Evolutionary conservation across 106 monocot species (phyloP).

Genomic region (Dendrobium chrysotoxum): DNA sequence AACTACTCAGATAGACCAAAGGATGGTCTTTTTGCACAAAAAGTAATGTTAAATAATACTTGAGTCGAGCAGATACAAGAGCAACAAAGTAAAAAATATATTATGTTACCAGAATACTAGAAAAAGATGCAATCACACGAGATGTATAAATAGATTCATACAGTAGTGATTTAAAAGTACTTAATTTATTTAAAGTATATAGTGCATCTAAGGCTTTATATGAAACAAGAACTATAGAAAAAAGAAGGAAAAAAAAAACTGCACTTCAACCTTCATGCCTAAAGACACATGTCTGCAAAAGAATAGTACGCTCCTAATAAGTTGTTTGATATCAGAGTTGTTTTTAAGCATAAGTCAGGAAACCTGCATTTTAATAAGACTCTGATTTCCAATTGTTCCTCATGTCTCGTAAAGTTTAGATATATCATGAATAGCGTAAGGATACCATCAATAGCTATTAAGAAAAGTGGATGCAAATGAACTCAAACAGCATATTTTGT

Average conservation of each 20-base stretch:
- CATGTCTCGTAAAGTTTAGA: not conserved
- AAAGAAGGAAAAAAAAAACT: not conserved
- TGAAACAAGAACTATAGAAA: not conserved
- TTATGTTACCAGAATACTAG: not conserved
- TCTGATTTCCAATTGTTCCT: not conserved
- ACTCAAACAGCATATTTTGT: not conserved
- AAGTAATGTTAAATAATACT: not conserved
- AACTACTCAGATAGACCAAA: not conserved
- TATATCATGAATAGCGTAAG: not conserved
- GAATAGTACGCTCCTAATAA: not conserved
- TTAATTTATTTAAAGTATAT: not conserved
- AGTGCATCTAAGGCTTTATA: not conserved
- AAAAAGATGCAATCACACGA: not conserved
- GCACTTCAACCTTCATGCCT: not conserved
- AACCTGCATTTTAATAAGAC: not conserved
- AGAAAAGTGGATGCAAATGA: not conserved
- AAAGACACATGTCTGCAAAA: not conserved
- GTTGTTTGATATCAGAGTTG: not conserved
- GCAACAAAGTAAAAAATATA: not conserved
- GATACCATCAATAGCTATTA: not conserved
- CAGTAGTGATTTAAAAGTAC: not conserved
- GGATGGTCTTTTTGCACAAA: not conserved
- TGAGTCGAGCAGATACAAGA: not conserved
- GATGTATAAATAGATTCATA: not conserved
- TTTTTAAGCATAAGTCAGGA: not conserved